Conservation (phyloP, 2,329 filamentous ascomycete genomes). For the Corynespora cassiicola region DNA sequence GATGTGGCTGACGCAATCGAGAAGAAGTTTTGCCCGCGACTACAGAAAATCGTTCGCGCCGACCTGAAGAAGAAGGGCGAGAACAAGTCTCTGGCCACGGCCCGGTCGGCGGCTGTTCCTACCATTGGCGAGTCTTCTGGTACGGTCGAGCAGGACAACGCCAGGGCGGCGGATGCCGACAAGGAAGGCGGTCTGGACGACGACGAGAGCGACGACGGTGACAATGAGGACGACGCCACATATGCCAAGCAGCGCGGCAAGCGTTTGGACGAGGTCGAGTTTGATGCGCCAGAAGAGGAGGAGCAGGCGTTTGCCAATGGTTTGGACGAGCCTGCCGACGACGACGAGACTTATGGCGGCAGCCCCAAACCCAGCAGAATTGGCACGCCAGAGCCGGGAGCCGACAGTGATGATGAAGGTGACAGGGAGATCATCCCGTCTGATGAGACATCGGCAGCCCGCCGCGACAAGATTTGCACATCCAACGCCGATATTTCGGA, state of each 20-base stretch:
- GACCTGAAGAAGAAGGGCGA: conserved; percentile 81
- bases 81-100: conserved; percentile 60
- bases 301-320: conserved; percentile 76
- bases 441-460: conserved; percentile 38
- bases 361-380: conserved; percentile 48
- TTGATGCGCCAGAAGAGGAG: conserved; percentile 91
- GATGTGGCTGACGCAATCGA: conserved; percentile 86
- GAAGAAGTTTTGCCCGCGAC: conserved; percentile 74
- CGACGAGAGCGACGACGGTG: conserved; percentile 74
- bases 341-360: conserved; percentile 62
- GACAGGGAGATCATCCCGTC: conserved; percentile 24
- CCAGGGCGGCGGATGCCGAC: conserved; percentile 42
- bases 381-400: conserved; percentile 46
- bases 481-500: conserved; percentile 68
- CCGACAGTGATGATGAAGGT: conserved; percentile 31
- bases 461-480: conserved; percentile 49
- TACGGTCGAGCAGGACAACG: conserved; percentile 58
- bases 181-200: conserved; percentile 67
- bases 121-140: conserved; percentile 73
- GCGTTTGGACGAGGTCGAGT: conserved; percentile 81
- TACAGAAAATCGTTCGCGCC: conserved; percentile 73
- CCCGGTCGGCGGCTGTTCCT: conserved; percentile 69
- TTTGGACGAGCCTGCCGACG: conserved; percentile 66
- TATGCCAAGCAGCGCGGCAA: conserved; percentile 77
- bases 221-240: conserved; percentile 63